Evolutionary conservation across 768 basidiomycete species (phyloP).

Genomic region (Suillus spraguei): DNA sequence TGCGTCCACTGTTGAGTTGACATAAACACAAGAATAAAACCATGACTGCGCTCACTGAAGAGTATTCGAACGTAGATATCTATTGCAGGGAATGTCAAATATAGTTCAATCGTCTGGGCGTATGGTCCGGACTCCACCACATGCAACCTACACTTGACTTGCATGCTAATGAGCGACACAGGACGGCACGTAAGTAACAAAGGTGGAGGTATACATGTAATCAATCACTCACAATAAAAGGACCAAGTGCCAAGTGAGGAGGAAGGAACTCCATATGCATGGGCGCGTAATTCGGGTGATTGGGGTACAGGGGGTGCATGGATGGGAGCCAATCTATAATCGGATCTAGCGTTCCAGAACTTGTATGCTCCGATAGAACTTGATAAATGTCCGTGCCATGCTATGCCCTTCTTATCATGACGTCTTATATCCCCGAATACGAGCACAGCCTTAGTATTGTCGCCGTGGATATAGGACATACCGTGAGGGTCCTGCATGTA

Average conservation of each 20-base stretch:
- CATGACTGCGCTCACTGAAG: background rate
- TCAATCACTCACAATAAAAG: background rate
- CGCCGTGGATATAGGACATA: conserved; percentile 4
- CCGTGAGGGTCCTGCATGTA: background rate
- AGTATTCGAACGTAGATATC: background rate
- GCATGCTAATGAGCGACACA: background rate
- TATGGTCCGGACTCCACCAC: too few relatives aligned
- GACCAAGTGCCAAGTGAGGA: background rate
- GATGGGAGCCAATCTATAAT: background rate
- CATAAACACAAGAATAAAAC: background rate
- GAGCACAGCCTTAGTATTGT: background rate
- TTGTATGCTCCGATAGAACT: background rate
- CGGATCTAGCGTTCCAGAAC: background rate
- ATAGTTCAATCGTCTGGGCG: background rate
- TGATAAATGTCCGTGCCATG: background rate
- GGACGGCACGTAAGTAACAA: too few relatives aligned
- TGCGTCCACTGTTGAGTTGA: background rate
- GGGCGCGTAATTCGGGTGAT: background rate
- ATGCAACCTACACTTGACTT: background rate
- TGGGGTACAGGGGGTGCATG: background rate
- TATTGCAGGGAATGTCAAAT: background rate
- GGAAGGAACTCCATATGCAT: background rate
- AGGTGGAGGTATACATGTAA: background rate
- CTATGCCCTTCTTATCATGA: background rate
- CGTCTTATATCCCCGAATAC: background rate